Conservation (phyloP, 768 basidiomycete genomes). For the Naganishia antarctica region DNA sequence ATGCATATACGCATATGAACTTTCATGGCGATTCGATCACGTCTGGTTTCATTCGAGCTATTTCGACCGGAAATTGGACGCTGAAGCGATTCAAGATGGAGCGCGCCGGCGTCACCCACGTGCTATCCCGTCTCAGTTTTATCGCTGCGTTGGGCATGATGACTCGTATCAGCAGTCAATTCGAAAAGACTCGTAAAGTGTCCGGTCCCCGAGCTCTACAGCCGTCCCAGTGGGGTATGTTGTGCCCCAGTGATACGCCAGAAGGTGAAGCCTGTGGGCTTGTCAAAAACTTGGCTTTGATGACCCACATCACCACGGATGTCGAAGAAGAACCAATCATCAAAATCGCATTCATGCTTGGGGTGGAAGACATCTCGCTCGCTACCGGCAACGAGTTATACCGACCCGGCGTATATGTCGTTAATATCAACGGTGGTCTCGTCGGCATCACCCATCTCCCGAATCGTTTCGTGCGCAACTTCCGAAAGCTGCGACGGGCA, state of each 20-base stretch:
- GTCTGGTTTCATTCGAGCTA: constrained; percentile 89
- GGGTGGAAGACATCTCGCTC: constrained; percentile 91
- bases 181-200: constrained; percentile 98
- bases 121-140: constrained; percentile 88
- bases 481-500: constrained; percentile 85
- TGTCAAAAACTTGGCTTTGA: constrained; percentile 95
- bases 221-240: constrained; percentile 95
- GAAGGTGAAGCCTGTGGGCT: constrained; percentile 99
- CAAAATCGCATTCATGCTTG: constrained; percentile 84
- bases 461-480: constrained; percentile 75
- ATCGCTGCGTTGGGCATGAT: constrained; percentile 99
- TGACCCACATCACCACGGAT: constrained; percentile 99
- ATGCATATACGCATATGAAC: constrained; percentile 81
- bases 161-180: constrained; percentile 97
- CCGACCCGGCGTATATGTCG: constrained; percentile 82
- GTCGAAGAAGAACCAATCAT: constrained; percentile 93
- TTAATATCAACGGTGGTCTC: constrained; percentile 94
- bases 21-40: constrained; percentile 97
- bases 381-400: constrained; percentile 95
- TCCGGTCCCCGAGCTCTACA: constrained; percentile 94
- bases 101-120: constrained; percentile 95
- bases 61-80: constrained; percentile 98
- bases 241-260: constrained; percentile 96
- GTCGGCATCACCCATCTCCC: constrained; percentile 87
- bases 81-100: constrained; percentile 99